Evolutionary conservation across 1,284 basidiomycete genomes (phyloP), one percentile per base, ranked within the genome.

Genomic region (Inonotus hispidus): DNA sequence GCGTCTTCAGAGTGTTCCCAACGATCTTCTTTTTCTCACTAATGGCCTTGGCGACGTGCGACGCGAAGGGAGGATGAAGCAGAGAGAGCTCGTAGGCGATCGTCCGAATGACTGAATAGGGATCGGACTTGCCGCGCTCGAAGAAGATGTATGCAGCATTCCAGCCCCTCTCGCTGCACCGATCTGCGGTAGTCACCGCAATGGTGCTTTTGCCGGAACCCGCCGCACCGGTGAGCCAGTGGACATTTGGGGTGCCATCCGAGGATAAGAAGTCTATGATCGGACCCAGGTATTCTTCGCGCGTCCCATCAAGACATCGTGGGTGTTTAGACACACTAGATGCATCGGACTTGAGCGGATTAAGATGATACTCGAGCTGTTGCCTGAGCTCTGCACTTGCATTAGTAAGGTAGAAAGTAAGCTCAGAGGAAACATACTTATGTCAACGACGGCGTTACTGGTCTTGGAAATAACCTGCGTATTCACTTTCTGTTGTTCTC

Each of bases 131-230:
- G 23, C 27, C 37, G 19, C 41, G 21, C 23, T 37, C 37, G 23
- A 38, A 55, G 27, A 41, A 43, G 5, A 55, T 6, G 39, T 55
- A 39, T 19, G 35, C 37, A 25, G 32, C 35, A 21, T 14, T 35
- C 13, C 37, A 25, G 37, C n/a, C 10, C 29, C 1, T 45, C 3
- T 19, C 45, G 5, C n/a, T n/a, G 25, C 41, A 56, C 16, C 27
- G 5, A 10, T 56, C 55, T 35, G 55, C 19, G 5, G 41, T 32
- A 11, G 55, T 56, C 41, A 21, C 41, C 14, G 46, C 46, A 8
- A 58, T 37, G 13, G 57, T 52, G 37, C 57, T 58, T 27, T 58
- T 58, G 6, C 57, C 57, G 1, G n/a, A 49, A 13, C 57, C 57
- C 1, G 47, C 57, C 6, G 27, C 57, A 6, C 57, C 57, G 11